Percentiles rank a stretch among this genome's conserved stretches.
phyloP scores from a whole-genome alignment of 75 land plant genomes.

The Sequoiadendron giganteum region DNA sequence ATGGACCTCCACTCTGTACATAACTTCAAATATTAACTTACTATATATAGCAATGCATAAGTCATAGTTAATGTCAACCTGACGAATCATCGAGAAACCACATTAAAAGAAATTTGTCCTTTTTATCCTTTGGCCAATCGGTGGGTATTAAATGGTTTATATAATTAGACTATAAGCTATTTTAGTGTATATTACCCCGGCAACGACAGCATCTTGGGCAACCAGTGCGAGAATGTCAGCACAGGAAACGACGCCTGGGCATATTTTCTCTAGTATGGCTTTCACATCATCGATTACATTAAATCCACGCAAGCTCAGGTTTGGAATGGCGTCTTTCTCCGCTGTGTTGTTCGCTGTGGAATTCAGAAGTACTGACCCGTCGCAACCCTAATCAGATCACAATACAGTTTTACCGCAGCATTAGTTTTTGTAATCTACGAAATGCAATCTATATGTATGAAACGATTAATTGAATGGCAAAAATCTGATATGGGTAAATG shows the following conservation, averaged over 20 bases:
- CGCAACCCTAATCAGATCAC: neutral
- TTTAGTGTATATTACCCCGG: too few species aligned
- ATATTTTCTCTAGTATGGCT: neutral
- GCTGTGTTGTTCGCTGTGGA: neutral
- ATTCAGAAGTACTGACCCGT: too few species aligned
- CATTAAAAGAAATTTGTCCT: too few species aligned
- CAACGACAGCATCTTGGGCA: neutral
- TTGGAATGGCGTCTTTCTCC: slow-evolving; percentile 20
- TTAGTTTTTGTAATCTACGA: neutral
- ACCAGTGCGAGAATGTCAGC: neutral
- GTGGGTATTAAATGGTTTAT: too few species aligned
- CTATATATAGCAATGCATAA: neutral
- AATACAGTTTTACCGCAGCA: neutral
- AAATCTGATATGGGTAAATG: too few species aligned
- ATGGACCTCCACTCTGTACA: slow-evolving; percentile 2
- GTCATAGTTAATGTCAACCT: too few species aligned
- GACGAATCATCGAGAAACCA: too few species aligned
- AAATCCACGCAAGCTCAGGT: slow-evolving; percentile 25
- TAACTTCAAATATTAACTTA: too few species aligned
- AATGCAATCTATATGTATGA: slow-evolving; percentile 27
- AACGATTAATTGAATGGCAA: too few species aligned
- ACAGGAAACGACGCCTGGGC: neutral
- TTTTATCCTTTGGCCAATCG: too few species aligned
- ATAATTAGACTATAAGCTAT: too few species aligned
- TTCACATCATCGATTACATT: neutral